A percentile compares a stretch with the other conserved stretches of the same genome.
Evolutionary conservation across 2,329 filamentous ascomycete species (phyloP).

Genomic region (Hymenoscyphus albidus): DNA sequence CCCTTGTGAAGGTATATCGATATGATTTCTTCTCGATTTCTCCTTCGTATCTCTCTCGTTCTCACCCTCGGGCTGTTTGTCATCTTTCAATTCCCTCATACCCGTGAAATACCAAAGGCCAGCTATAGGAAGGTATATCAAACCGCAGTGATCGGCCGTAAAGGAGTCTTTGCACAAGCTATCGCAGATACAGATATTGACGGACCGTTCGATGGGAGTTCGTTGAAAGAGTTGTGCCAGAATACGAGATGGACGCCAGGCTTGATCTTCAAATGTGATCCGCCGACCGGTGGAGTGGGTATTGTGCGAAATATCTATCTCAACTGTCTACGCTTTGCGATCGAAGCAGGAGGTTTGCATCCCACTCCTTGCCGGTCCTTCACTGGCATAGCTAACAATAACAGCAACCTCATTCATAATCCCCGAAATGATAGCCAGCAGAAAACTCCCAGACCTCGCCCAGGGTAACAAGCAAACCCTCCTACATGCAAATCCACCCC

Average conservation of each 20-base stretch:
- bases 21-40: not conserved
- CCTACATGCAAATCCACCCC: conserved; percentile 7
- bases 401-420: conserved; percentile 38
- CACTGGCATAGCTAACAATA: not conserved
- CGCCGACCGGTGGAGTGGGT: conserved; percentile 42
- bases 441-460: not conserved
- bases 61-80: not conserved
- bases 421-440: conserved; percentile 28
- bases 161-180: not conserved
- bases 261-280: conserved; percentile 42
- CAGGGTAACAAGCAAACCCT: not conserved
- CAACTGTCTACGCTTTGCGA: conserved; percentile 44
- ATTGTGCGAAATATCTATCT: conserved; percentile 44
- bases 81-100: not conserved
- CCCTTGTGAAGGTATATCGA: not conserved
- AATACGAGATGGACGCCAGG: conserved; percentile 40
- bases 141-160: not conserved
- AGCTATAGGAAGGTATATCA: not conserved
- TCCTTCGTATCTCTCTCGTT: not conserved
- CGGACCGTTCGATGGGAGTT: conserved; percentile 20
- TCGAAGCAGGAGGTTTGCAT: conserved; percentile 44
- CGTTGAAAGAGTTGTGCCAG: conserved; percentile 33
- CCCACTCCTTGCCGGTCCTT: not conserved
- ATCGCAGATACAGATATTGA: conserved; percentile 21
- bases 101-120: not conserved